phyloP scores from a whole-genome alignment of 2,329 filamentous ascomycete genomes.

The Blastomyces parvus region DNA sequence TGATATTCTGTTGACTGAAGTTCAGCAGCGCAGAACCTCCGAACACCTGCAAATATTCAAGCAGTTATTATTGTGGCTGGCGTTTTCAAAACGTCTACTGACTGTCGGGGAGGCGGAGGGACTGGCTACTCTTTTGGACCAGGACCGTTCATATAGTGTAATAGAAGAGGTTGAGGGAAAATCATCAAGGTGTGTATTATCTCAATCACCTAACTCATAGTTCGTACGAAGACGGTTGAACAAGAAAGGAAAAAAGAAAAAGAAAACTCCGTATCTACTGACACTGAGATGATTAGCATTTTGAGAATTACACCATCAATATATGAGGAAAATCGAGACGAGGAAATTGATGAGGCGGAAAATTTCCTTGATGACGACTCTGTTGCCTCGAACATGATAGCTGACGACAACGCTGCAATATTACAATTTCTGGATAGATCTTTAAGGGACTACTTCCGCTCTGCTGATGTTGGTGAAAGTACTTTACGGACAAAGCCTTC shows the following conservation, averaged over 20 bases:
- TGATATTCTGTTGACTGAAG: neutral
- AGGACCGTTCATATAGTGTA: neutral
- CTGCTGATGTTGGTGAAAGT: neutral
- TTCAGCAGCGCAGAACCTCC: slow-evolving; percentile 1
- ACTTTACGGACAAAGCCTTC: neutral
- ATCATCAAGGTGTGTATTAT: slow-evolving; percentile 1
- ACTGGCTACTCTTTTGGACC: neutral
- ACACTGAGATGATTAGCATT: neutral
- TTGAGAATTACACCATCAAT: neutral
- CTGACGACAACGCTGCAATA: neutral
- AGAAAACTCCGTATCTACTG: neutral
- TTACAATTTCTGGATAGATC: slow-evolving; percentile 4
- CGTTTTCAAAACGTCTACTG: neutral
- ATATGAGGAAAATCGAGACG: neutral
- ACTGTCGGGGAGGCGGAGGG: neutral
- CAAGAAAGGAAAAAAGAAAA: neutral
- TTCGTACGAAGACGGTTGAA: neutral
- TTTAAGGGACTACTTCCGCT: neutral
- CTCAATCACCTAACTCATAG: neutral
- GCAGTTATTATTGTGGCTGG: neutral
- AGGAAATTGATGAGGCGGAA: neutral
- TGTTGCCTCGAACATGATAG: neutral
- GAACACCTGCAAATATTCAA: slow-evolving; percentile 1
- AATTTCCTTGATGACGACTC: neutral
- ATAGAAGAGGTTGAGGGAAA: slow-evolving; percentile 1